phyloP scores from a whole-genome alignment of 805 yeast species.

The Metschnikowia amazonensis region DNA sequence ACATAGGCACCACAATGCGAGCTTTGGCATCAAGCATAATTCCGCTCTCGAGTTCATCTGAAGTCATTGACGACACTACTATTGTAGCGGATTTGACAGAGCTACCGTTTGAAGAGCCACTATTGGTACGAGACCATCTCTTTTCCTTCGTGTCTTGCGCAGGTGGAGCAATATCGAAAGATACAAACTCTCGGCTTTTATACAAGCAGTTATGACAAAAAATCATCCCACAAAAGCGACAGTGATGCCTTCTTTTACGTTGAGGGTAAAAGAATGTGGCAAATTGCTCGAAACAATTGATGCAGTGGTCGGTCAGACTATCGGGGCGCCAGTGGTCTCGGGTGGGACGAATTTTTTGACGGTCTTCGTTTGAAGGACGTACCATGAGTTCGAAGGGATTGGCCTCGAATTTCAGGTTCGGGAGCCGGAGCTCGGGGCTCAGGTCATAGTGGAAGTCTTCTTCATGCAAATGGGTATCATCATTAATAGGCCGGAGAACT shows the following conservation, averaged over 20 bases:
- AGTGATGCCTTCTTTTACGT: slow-evolving; percentile 18
- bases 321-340: slow-evolving; percentile 53
- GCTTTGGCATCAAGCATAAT: slow-evolving; percentile 21
- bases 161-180: slow-evolving; percentile 13
- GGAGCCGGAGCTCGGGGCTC: slow-evolving; percentile 12
- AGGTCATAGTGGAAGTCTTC: slow-evolving; percentile 11
- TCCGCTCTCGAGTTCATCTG: slow-evolving; percentile 11
- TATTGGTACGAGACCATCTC: slow-evolving; percentile 8
- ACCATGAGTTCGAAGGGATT: slow-evolving; percentile 14
- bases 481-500: slow-evolving; percentile 41
- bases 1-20: slow-evolving; percentile 36
- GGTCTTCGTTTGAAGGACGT: slow-evolving; percentile 2
- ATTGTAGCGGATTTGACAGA: slow-evolving; percentile 4
- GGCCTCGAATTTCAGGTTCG: slow-evolving; percentile 8
- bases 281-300: slow-evolving; percentile 37
- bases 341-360: slow-evolving; percentile 38
- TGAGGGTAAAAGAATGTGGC: slow-evolving; percentile 28
- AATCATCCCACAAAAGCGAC: slow-evolving; percentile 18
- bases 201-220: slow-evolving; percentile 24
- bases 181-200: slow-evolving; percentile 14
- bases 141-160: not conserved
- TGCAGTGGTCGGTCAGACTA: slow-evolving; percentile 37
- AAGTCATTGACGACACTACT: slow-evolving; percentile 1
- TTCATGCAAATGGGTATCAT: slow-evolving; percentile 10
- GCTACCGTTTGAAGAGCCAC: slow-evolving; percentile 11